Evolutionary conservation across 2,329 filamentous ascomycete genomes (phyloP).

Genomic region (Hypoxylon sp.): DNA sequence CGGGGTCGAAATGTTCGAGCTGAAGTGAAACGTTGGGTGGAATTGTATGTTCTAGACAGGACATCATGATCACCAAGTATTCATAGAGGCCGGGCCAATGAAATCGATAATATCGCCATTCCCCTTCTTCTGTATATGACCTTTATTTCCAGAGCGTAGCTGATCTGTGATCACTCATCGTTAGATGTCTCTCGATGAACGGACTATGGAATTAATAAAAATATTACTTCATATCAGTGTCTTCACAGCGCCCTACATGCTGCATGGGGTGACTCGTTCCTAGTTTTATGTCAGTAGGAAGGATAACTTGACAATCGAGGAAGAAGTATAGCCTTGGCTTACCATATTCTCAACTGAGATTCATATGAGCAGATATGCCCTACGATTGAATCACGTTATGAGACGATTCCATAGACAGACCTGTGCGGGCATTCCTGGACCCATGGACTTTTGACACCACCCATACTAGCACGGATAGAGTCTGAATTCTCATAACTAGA

Average conservation of each 20-base stretch:
- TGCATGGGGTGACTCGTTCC: not conserved
- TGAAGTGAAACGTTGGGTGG: not conserved
- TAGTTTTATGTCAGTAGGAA: not conserved
- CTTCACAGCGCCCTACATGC: not conserved
- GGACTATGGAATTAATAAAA: not conserved
- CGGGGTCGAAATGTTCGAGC: not conserved
- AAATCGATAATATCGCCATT: not conserved
- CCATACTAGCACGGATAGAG: not conserved
- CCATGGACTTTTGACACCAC: not conserved
- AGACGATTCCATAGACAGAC: not conserved
- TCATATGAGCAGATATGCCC: too few relatives aligned
- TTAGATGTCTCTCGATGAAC: not conserved
- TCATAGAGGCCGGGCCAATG: not conserved
- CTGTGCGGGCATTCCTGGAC: not conserved
- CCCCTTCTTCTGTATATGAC: not conserved
- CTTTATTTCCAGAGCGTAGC: not conserved
- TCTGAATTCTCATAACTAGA: not conserved
- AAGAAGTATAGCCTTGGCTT: not conserved
- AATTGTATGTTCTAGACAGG: not conserved
- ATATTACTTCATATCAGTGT: not conserved
- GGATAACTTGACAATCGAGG: not conserved
- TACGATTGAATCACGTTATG: not conserved
- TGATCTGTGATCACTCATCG: not conserved
- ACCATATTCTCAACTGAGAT: not conserved
- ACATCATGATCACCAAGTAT: not conserved